A percentile compares a stretch with the other conserved stretches of the same genome.
Evolutionary conservation across 2,329 filamentous ascomycete species (phyloP).

Genomic region (Hymenoscyphus occultus): DNA sequence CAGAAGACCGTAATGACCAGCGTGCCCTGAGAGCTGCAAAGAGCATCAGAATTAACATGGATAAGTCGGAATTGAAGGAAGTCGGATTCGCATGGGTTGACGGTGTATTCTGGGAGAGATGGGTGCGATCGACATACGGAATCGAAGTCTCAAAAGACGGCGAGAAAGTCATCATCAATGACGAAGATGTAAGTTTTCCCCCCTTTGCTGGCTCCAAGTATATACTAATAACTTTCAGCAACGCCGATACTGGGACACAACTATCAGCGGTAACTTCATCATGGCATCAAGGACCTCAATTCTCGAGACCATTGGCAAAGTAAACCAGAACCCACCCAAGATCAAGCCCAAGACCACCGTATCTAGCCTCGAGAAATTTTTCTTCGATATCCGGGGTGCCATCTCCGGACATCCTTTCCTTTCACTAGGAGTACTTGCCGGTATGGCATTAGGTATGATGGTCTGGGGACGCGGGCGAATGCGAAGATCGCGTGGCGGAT

Average conservation of each 20-base stretch:
- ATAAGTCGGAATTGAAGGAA: conserved; percentile 80
- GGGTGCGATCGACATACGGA: conserved; percentile 92
- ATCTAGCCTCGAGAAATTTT: conserved; percentile 66
- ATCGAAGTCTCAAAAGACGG: conserved; percentile 79
- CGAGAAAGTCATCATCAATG: conserved; percentile 92
- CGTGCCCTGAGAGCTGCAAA: conserved; percentile 84
- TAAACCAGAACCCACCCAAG: conserved; percentile 52
- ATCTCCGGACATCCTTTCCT: conserved; percentile 60
- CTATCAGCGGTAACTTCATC: conserved; percentile 84
- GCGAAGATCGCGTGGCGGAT: conserved; percentile 52
- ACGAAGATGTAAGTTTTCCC: conserved; percentile 76
- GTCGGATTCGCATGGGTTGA: conserved; percentile 97
- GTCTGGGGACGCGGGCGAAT: conserved; percentile 55
- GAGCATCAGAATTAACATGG: conserved; percentile 86
- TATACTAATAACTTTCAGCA: conserved; percentile 56
- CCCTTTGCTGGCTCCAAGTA: background rate
- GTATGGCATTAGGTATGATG: conserved; percentile 50
- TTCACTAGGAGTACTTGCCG: conserved; percentile 55
- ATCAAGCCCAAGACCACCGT: conserved; percentile 78
- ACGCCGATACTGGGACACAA: conserved; percentile 92
- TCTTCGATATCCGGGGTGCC: conserved; percentile 60
- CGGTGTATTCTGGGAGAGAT: conserved; percentile 94
- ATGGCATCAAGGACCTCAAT: conserved; percentile 66
- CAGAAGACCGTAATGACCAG: conserved; percentile 88
- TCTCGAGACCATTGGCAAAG: conserved; percentile 44